Conservation (phyloP, 1,284 basidiomycete species). For the Termitomyces sp. region DNA sequence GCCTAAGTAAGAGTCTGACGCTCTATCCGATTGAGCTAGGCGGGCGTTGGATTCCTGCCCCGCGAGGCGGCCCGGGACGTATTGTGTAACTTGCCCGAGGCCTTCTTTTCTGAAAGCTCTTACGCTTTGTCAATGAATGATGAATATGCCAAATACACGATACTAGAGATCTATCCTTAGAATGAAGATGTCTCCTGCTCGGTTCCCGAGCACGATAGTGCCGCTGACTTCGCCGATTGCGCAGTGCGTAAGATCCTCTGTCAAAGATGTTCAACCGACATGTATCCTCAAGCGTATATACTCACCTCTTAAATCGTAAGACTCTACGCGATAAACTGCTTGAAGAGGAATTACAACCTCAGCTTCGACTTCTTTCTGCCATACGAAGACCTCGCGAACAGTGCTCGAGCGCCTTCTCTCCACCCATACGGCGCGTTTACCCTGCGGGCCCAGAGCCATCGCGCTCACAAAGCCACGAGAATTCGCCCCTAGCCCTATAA, state of each 20-base stretch:
- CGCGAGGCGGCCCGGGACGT: neutral
- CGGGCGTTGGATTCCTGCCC: conserved; percentile 35
- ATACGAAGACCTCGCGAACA: conserved; percentile 33
- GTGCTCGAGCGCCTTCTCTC: conserved; percentile 38
- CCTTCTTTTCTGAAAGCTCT: no score
- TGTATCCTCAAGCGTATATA: neutral
- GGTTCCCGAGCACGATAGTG: conserved; percentile 38
- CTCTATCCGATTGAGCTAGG: conserved; percentile 88
- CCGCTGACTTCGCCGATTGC: conserved; percentile 44
- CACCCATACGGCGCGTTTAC: conserved; percentile 46
- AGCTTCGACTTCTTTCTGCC: conserved; percentile 18
- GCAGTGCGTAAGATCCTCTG: conserved; percentile 44
- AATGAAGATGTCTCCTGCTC: conserved; percentile 36
- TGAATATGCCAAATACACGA: neutral
- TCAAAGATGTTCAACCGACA: neutral
- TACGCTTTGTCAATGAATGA: no score
- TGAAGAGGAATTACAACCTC: conserved; percentile 27
- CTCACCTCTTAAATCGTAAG: conserved; percentile 47
- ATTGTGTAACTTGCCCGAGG: no score
- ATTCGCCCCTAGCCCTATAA: neutral
- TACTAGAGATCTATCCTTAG: conserved; percentile 16
- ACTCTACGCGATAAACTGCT: conserved; percentile 35
- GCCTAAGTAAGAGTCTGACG: conserved; percentile 67
- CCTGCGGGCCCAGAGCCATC: conserved; percentile 38
- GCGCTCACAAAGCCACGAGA: conserved; percentile 40